A percentile compares a stretch with the other conserved stretches of the same genome.
phyloP scores from a whole-genome alignment of 2,329 filamentous ascomycete species.

The Trichothecium roseum region DNA sequence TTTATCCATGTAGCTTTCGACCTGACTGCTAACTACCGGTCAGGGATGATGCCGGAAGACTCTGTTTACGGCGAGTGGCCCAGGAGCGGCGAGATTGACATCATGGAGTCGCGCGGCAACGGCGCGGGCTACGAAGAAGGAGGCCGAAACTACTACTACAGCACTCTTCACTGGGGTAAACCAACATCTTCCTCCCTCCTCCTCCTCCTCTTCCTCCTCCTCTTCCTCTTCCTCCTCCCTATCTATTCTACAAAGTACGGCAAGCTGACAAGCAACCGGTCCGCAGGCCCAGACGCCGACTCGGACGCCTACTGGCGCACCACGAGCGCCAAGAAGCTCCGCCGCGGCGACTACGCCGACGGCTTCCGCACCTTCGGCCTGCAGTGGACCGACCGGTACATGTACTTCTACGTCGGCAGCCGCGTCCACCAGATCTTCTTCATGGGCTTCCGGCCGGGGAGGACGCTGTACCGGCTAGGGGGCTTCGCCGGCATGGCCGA shows the following conservation, averaged over 20 bases:
- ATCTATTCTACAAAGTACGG: no score
- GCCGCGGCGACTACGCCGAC: conserved; percentile 26
- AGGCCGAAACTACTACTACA: conserved; percentile 30
- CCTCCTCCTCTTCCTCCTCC: background rate
- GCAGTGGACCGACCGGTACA: conserved; percentile 40
- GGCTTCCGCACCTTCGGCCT: conserved; percentile 40
- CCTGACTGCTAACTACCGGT: background rate
- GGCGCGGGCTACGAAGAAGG: conserved; percentile 24
- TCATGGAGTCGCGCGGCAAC: conserved; percentile 39
- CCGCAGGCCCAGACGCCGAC: conserved; percentile 12
- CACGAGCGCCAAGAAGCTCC: conserved; percentile 18
- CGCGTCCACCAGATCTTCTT: conserved; percentile 28
- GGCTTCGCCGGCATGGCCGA: conserved; percentile 26
- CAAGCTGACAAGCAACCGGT: background rate
- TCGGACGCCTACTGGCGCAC: conserved; percentile 24
- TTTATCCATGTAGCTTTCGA: background rate
- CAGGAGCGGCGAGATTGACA: conserved; percentile 41
- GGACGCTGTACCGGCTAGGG: conserved; percentile 29
- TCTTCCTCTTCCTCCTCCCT: no score
- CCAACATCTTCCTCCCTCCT: background rate
- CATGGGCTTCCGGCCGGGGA: conserved; percentile 20
- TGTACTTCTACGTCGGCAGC: conserved; percentile 42
- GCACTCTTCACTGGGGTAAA: conserved; percentile 37
- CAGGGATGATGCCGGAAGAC: conserved; percentile 38
- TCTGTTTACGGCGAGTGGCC: conserved; percentile 40